A percentile compares a stretch with the other conserved stretches of the same genome.
phyloP scores from a whole-genome alignment of 495 filamentous ascomycete species.

The Aspergillus avenaceus region DNA sequence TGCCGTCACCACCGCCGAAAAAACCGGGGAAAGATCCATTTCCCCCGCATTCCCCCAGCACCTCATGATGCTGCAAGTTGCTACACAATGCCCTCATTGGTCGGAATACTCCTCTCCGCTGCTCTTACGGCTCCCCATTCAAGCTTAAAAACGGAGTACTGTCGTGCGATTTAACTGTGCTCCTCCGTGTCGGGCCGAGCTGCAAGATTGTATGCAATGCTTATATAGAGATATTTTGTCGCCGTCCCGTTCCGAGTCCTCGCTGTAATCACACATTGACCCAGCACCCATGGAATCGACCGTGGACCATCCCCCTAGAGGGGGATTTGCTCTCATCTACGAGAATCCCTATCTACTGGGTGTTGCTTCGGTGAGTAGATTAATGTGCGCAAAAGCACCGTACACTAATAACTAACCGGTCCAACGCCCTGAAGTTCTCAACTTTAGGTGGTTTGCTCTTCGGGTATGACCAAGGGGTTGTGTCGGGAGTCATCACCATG shows the following conservation, averaged over 20 bases:
- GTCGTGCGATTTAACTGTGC: neutral
- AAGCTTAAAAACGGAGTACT: neutral
- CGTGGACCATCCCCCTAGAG: slow-evolving; percentile 15
- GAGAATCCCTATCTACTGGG: slow-evolving; percentile 40
- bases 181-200: neutral
- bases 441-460: slow-evolving; percentile 58
- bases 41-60: slow-evolving; percentile 2
- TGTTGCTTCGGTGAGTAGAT: slow-evolving; percentile 32
- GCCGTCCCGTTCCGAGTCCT: neutral
- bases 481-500: slow-evolving; percentile 42
- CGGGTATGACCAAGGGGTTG: slow-evolving; percentile 37
- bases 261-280: neutral
- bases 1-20: neutral
- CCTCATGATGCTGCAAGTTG: neutral
- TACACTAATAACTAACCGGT: neutral
- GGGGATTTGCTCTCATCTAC: slow-evolving; percentile 28
- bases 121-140: neutral
- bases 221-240: neutral
- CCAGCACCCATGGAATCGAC: slow-evolving; percentile 16
- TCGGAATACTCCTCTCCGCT: neutral
- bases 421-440: slow-evolving; percentile 27
- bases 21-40: neutral
- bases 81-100: neutral
- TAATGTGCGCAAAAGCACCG: neutral
- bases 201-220: neutral